Conservation (phyloP, 2,329 filamentous ascomycete species). For the Neofusicoccum sp. region DNA sequence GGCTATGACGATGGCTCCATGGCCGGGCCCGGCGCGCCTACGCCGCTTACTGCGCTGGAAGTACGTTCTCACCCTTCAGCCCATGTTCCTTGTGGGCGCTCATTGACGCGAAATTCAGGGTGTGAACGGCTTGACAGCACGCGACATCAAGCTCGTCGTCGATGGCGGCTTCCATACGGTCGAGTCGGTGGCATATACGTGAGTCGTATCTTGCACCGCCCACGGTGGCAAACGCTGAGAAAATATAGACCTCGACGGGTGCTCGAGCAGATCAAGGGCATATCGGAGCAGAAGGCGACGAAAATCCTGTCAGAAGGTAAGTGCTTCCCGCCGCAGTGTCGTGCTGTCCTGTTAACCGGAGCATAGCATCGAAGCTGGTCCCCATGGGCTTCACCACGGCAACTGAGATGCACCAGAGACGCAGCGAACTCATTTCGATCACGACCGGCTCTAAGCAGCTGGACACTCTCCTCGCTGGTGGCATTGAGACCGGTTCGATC, state of each 20-base stretch:
- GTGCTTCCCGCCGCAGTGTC: constrained; percentile 17
- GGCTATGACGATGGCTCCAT: constrained; percentile 68
- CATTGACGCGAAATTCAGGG: constrained; percentile 57
- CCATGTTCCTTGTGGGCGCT: neutral
- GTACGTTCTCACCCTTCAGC: constrained; percentile 49
- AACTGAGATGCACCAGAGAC: constrained; percentile 96
- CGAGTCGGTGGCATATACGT: constrained; percentile 93
- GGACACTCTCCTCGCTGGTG: constrained; percentile 89
- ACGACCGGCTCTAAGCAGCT: constrained; percentile 97
- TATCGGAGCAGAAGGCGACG: constrained; percentile 92
- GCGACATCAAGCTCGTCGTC: constrained; percentile 89
- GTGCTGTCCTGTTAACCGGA: constrained; percentile 13
- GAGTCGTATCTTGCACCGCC: constrained; percentile 31
- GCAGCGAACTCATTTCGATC: constrained; percentile 96
- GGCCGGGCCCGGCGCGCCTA: constrained; percentile 88
- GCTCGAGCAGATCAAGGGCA: constrained; percentile 94
- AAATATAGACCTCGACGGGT: constrained; percentile 62
- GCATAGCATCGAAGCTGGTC: constrained; percentile 83
- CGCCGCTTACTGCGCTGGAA: constrained; percentile 80
- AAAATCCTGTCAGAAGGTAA: constrained; percentile 88
- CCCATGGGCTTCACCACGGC: constrained; percentile 99
- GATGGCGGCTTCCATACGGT: constrained; percentile 95
- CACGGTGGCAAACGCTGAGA: constrained; percentile 24
- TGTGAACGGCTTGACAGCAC: constrained; percentile 82
- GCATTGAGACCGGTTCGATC: constrained; percentile 94